A percentile compares a stretch with the other conserved stretches of the same genome.
phyloP scores from a whole-genome alignment of 495 filamentous ascomycete genomes.

The Acidiella bohemica region DNA sequence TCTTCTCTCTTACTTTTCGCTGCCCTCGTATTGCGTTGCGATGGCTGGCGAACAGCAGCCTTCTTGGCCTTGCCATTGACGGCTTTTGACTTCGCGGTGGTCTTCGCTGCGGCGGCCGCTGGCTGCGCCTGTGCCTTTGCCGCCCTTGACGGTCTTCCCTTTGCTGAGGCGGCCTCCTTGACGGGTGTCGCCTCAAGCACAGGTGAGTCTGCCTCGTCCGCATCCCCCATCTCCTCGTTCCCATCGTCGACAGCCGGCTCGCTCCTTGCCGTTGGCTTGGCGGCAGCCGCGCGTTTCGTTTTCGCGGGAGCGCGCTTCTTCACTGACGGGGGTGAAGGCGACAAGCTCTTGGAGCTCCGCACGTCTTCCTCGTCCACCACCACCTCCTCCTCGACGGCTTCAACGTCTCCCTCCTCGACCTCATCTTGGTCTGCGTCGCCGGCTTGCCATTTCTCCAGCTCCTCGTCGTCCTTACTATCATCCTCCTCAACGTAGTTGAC shows the following conservation, averaged over 20 bases:
- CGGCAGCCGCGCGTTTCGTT: neutral
- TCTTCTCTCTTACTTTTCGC: slow-evolving; percentile 12
- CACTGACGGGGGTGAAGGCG: too few relatives aligned
- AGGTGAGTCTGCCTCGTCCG: neutral
- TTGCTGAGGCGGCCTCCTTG: too few relatives aligned
- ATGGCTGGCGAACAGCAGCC: neutral
- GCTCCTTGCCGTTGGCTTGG: neutral
- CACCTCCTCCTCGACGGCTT: slow-evolving; percentile 14
- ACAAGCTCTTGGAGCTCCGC: neutral
- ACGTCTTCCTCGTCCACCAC: slow-evolving; percentile 5
- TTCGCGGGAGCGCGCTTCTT: too few relatives aligned
- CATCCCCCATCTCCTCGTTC: slow-evolving; percentile 3
- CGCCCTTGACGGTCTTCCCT: too few relatives aligned
- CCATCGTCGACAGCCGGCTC: neutral
- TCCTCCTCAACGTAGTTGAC: slow-evolving; percentile 44
- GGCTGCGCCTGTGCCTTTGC: neutral
- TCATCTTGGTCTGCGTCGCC: slow-evolving; percentile 12
- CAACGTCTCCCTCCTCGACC: slow-evolving; percentile 9
- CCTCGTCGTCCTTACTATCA: slow-evolving; percentile 45
- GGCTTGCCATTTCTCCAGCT: slow-evolving; percentile 29
- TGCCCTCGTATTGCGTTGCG: slow-evolving; percentile 1
- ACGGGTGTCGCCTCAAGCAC: too few relatives aligned
- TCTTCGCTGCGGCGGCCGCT: too few relatives aligned
- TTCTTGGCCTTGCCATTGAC: slow-evolving; percentile 1
- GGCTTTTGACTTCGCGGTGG: too few relatives aligned